Base-by-base conservation (phyloP, 225 moss, liverwort and hornwort species). In the Pseudoscleropodium purum region DNA sequence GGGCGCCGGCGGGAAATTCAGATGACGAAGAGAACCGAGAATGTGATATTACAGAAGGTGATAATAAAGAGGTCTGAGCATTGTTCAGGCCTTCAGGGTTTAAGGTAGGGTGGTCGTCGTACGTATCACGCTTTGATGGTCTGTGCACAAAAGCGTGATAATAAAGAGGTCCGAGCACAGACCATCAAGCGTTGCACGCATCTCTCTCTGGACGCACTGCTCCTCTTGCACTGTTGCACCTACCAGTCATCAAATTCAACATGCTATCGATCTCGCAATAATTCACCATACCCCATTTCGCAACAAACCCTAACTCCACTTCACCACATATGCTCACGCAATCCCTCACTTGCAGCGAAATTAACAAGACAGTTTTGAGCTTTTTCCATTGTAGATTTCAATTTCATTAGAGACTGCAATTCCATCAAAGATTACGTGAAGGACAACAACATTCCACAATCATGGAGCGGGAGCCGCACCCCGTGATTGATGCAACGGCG, bases 401-500 rank as follows among this genome's bases (percentile, higher is more conserved):
- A 30, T 82, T 82, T 33, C 45, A 24, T 15, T 4, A 10, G 34
- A 63, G 64, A 31, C 25, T 49, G 45, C 51, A 66, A 47, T 34
- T 49, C 8, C 61, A 23, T 56, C 9, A 14, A n/a, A 57, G 43
- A 19, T 29, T 66, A 10, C 45, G 19, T 41, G 12, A 31, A 37
- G 51, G 43, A 15, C 24, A 27, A 4, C 24, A 13, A 3, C 33
- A n/a, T 51, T 56, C 51, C 41, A 41, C 57, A 7, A 31, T 74
- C 30, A 92, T 90, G 92, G 52, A 16, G 79, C 70, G 75, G 75
- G 90, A 92, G 88, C 80, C 88, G 68, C 98, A 98, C 75, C 98
- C 98, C 20, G 92, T 95, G 51, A 84, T 82, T 39, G 95, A 95
- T 70, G 90, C 98, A 11, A 92, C 91, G 20, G 90, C 89, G 62